Evolutionary conservation across 1,284 basidiomycete species (phyloP), one percentile per base, ranked within the genome.

Genomic region (Sanghuangporus baumii): DNA sequence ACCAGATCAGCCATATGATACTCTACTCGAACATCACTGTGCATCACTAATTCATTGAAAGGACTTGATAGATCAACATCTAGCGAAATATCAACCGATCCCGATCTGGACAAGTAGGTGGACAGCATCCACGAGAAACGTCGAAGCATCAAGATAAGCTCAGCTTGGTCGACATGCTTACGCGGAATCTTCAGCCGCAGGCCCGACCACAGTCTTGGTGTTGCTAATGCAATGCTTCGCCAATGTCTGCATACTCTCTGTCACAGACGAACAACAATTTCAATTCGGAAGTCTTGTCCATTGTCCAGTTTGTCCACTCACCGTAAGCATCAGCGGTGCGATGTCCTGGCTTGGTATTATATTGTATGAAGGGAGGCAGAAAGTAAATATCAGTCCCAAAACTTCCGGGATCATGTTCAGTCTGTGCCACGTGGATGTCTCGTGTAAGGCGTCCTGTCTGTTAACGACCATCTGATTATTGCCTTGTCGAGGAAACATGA

Each of bases 151-250:
- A 11, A 6, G 47, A 38, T 46, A 2, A 18, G 11, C 16, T 52
- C 46, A 12, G 47, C 16, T 9, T 38, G 36, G n/a, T 40, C 57
- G 34, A 11, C 23, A 16, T 34, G 36, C 3, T 58, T n/a, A 20
- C 16, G 18, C 9, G 58, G 58, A 31, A 52, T 37, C 47, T 52
- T 60, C 7, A 60, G 3, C 9, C 58, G 43, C 12, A 60, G 11
- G 20, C 34, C 14, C 8, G 58, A 60, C 58, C 58, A 60, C 11
- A 60, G 48, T 18, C 52, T 46, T 12, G 58, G 58, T 23, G 58
- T 51, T 36, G 58, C 4, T 34, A 60, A 37, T 16, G 58, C 58
- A 37, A 60, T 12, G 11, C 34, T 8, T 20, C 58, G 58, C 58
- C 58, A 60, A 31, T 18, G 8, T 16, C 37, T 9, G 31, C 58